phyloP scores from a whole-genome alignment of 2,329 filamentous ascomycete species.

The Fusarium kyushuense region DNA sequence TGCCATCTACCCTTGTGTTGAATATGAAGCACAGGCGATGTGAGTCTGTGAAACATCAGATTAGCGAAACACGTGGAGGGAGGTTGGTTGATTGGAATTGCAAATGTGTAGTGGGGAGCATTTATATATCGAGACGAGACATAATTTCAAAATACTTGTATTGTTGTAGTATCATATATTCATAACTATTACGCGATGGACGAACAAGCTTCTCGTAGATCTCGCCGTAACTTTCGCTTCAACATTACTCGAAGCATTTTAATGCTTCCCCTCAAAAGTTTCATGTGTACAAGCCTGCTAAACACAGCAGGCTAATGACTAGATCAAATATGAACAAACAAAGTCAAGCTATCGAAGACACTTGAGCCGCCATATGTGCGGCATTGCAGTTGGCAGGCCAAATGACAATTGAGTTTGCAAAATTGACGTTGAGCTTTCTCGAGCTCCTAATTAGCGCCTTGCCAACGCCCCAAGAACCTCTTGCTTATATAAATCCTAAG shows the following conservation, averaged over 20 bases:
- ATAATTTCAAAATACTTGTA: neutral
- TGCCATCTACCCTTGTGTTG: neutral
- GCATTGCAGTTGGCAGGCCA: neutral
- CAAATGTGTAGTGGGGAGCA: neutral
- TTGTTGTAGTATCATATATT: slow-evolving; percentile 32
- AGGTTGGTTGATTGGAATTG: neutral
- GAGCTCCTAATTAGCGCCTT: neutral
- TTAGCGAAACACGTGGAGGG: neutral
- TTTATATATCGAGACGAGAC: neutral
- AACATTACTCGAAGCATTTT: slow-evolving; percentile 11
- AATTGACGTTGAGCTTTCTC: neutral
- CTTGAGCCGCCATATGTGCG: neutral
- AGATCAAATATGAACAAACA: slow-evolving; percentile 21
- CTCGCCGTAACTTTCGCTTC: neutral
- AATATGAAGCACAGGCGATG: neutral
- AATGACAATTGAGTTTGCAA: neutral
- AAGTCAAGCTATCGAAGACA: slow-evolving; percentile 8
- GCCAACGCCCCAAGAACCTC: neutral
- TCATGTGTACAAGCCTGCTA: slow-evolving; percentile 22
- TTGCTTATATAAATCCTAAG: neutral
- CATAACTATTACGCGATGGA: slow-evolving; percentile 29
- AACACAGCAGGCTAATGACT: neutral
- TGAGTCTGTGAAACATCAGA: neutral
- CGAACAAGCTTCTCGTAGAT: slow-evolving; percentile 6
- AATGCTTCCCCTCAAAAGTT: slow-evolving; percentile 5